phyloP scores from a whole-genome alignment of 805 yeast species.

The Tetrapisispora phaffii region DNA sequence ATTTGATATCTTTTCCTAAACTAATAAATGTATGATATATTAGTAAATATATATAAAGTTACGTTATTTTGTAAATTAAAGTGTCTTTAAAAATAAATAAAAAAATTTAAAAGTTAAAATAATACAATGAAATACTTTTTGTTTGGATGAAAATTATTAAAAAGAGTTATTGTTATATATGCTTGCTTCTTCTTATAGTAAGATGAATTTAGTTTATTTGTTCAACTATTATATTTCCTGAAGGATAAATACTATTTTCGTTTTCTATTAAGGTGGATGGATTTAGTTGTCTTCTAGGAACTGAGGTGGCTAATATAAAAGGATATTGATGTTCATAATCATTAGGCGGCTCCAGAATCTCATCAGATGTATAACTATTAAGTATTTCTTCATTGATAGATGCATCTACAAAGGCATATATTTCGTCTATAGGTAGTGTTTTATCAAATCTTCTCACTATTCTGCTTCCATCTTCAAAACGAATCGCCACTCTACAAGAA shows the following conservation, averaged over 20 bases:
- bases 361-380: slow-evolving; percentile 10
- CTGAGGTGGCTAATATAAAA: slow-evolving; percentile 45
- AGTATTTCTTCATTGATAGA: slow-evolving; percentile 22
- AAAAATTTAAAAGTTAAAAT: too few relatives aligned
- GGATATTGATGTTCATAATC: slow-evolving; percentile 38
- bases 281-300: slow-evolving; percentile 43
- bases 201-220: neutral
- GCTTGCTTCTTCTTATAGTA: too few relatives aligned
- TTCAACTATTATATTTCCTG: slow-evolving; percentile 53
- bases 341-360: neutral
- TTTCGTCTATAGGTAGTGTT: slow-evolving; percentile 43
- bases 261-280: slow-evolving; percentile 32
- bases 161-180: too few relatives aligned
- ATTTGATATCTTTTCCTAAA: neutral
- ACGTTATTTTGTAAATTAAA: too few relatives aligned
- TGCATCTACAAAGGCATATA: slow-evolving; percentile 65
- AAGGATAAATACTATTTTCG: slow-evolving; percentile 46
- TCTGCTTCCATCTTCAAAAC: slow-evolving; percentile 56
- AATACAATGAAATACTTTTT: too few relatives aligned
- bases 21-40: neutral
- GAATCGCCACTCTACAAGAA: slow-evolving; percentile 57
- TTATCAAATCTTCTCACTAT: slow-evolving; percentile 40
- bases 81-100: too few relatives aligned
- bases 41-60: too few relatives aligned
- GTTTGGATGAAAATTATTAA: too few relatives aligned